These are phyloP conservation scores for Penicillium argentinense DNA, from an alignment of 495 filamentous ascomycete genomes.

Conservation along the genomic window DNA sequence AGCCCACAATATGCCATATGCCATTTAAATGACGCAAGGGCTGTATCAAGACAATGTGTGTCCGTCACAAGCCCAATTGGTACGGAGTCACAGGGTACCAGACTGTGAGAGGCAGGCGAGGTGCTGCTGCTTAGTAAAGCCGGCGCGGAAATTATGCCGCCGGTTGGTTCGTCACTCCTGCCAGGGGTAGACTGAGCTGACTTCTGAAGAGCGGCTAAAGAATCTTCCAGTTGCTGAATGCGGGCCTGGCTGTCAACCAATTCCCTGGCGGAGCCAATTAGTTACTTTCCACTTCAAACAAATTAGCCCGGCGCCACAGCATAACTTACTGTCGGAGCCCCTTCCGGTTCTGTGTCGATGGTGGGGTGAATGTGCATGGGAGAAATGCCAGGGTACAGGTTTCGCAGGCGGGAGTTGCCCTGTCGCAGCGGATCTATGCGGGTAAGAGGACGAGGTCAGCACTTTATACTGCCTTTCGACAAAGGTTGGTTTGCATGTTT, in stretches of 20 bases:
- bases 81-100: background rate
- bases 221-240: conserved; percentile 21
- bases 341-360: conserved; percentile 12
- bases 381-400: conserved; percentile 23
- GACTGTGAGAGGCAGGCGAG: conserved; percentile 2
- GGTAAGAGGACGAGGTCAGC: background rate
- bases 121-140: conserved; percentile 4
- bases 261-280: conserved; percentile 17
- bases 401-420: conserved; percentile 27
- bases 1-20: conserved; percentile 27
- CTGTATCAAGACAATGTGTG: conserved; percentile 20
- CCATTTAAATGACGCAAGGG: conserved; percentile 19
- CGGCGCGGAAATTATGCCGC: no score
- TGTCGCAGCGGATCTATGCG: conserved; percentile 31
- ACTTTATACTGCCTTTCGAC: background rate
- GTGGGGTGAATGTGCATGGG: conserved; percentile 23
- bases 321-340: conserved; percentile 25
- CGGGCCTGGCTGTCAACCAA: conserved; percentile 24
- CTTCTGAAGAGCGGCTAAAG: conserved; percentile 5
- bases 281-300: background rate
- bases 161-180: background rate
- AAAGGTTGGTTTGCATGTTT: background rate
- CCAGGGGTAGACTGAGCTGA: background rate
- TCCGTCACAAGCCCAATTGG: conserved; percentile 9
- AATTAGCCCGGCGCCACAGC: no score